Evolutionary conservation across 1,284 basidiomycete genomes (phyloP).

Genomic region (Golubevia sp.): DNA sequence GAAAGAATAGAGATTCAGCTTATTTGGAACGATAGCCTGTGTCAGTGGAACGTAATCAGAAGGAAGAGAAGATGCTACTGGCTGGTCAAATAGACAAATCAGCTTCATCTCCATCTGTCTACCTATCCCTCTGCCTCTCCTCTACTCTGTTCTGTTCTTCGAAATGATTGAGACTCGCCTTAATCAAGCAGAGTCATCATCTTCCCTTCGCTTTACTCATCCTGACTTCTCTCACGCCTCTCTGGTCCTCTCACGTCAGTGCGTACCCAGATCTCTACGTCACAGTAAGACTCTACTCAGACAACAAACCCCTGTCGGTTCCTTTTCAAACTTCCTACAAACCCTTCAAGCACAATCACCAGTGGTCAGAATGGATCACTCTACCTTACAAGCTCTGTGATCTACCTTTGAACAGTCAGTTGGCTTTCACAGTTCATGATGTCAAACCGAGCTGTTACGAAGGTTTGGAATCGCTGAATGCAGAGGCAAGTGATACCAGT

Average conservation of each 20-base stretch:
- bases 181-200: too few species aligned
- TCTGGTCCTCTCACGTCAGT: constrained; percentile 63
- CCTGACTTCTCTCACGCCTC: not conserved
- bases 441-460: constrained; percentile 65
- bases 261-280: constrained; percentile 87
- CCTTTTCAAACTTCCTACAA: constrained; percentile 90
- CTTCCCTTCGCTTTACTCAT: not conserved
- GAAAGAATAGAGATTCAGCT: too few species aligned
- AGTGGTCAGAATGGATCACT: constrained; percentile 91
- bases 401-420: constrained; percentile 81
- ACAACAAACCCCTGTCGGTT: constrained; percentile 88
- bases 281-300: constrained; percentile 84
- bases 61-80: too few species aligned
- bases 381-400: constrained; percentile 89
- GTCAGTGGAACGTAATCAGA: too few species aligned
- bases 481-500: not conserved
- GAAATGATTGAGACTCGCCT: too few species aligned
- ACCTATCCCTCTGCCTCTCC: not conserved
- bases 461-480: too few species aligned
- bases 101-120: not conserved
- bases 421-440: constrained; percentile 94
- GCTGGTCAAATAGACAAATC: too few species aligned
- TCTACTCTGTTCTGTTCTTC: too few species aligned
- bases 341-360: constrained; percentile 75
- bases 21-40: too few species aligned